Conservation (phyloP, 1,284 basidiomycete genomes). For the Sporisorium reilianum region DNA sequence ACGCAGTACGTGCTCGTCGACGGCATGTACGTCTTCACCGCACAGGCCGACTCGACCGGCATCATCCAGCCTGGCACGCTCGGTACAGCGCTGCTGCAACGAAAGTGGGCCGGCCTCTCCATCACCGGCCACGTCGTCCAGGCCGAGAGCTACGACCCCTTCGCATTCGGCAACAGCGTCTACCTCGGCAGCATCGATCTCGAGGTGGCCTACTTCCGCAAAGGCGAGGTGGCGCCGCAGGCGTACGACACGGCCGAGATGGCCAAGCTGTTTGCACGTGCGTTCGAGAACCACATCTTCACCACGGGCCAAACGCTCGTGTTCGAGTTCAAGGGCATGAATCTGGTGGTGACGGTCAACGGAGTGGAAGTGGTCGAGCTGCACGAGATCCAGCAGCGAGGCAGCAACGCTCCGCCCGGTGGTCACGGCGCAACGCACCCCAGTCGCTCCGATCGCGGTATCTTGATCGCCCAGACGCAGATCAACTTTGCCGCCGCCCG, state of each 20-base stretch:
- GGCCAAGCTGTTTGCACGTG: slow-evolving; percentile 79
- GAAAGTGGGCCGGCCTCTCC: slow-evolving; percentile 66
- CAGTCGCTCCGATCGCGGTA: slow-evolving; percentile 72
- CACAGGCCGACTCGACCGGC: slow-evolving; percentile 53
- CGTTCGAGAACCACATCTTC: slow-evolving; percentile 75
- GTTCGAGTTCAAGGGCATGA: slow-evolving; percentile 91
- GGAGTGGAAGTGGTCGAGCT: slow-evolving; percentile 77
- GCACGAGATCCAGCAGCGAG: slow-evolving; percentile 52
- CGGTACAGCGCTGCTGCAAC: slow-evolving; percentile 61
- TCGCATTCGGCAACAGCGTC: slow-evolving; percentile 55
- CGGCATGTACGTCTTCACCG: slow-evolving; percentile 65
- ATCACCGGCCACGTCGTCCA: slow-evolving; percentile 59
- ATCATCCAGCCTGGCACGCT: slow-evolving; percentile 57
- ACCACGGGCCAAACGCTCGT: slow-evolving; percentile 79
- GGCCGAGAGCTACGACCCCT: slow-evolving; percentile 63
- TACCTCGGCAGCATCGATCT: slow-evolving; percentile 65
- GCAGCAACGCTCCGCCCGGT: slow-evolving; percentile 10
- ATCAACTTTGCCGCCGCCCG: slow-evolving; percentile 88
- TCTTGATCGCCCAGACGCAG: slow-evolving; percentile 90
- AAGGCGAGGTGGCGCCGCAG: slow-evolving; percentile 50
- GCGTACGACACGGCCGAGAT: slow-evolving; percentile 82
- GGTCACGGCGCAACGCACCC: slow-evolving; percentile 67
- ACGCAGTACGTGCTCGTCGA: slow-evolving; percentile 65
- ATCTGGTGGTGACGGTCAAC: slow-evolving; percentile 81
- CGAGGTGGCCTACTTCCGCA: slow-evolving; percentile 61